These are phyloP conservation scores for Elsinoe australis DNA, from an alignment of 2,329 filamentous ascomycete genomes.

Conservation along the genomic window DNA sequence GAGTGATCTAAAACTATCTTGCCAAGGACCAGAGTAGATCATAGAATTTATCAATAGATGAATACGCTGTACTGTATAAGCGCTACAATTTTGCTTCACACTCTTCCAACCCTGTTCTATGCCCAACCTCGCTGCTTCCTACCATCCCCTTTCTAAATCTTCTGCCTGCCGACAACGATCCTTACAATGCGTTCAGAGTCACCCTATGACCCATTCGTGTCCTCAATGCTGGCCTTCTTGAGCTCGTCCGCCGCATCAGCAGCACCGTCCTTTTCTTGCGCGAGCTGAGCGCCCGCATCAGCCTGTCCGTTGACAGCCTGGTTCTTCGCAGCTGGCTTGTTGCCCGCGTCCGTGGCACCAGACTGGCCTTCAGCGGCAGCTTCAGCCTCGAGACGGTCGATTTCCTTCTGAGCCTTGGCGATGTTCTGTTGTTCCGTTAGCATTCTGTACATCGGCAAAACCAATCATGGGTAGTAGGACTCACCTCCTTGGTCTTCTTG, in stretches of 20 bases:
- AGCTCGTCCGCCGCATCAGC: slow-evolving; percentile 54
- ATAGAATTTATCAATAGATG: too few relatives aligned
- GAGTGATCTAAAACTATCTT: too few relatives aligned
- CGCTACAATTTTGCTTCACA: slow-evolving; percentile 4
- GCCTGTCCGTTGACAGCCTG: slow-evolving; percentile 46
- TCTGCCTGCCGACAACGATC: too few relatives aligned
- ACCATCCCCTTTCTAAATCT: background rate
- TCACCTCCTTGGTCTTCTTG: slow-evolving; percentile 80
- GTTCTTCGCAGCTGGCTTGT: slow-evolving; percentile 47
- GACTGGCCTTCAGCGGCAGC: slow-evolving; percentile 46
- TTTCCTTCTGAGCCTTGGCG: slow-evolving; percentile 91
- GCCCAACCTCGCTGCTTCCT: background rate
- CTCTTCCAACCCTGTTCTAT: background rate
- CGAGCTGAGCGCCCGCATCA: slow-evolving; percentile 47
- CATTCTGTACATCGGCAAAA: slow-evolving; percentile 28
- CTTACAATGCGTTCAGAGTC: too few relatives aligned
- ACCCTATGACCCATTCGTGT: slow-evolving; percentile 26
- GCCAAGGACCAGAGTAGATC: too few relatives aligned
- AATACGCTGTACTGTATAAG: slow-evolving; percentile 10
- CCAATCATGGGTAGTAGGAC: slow-evolving; percentile 27
- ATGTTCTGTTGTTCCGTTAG: slow-evolving; percentile 77
- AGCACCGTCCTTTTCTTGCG: slow-evolving; percentile 52
- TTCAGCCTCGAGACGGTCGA: slow-evolving; percentile 73
- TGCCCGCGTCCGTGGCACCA: slow-evolving; percentile 43
- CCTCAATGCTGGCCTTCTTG: slow-evolving; percentile 54